phyloP scores from a whole-genome alignment of 2,329 filamentous ascomycete genomes.

The Xylaria sp. region DNA sequence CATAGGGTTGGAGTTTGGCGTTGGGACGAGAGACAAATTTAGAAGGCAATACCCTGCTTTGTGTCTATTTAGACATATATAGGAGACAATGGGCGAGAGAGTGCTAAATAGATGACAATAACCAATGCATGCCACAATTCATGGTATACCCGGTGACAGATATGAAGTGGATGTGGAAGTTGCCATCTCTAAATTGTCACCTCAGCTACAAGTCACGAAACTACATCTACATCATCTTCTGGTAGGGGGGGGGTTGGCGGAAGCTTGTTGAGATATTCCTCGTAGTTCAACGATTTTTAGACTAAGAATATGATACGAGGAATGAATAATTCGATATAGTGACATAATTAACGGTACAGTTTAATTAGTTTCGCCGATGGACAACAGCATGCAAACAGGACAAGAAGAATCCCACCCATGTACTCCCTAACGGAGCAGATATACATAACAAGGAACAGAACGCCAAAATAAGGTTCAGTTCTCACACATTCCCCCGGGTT shows the following conservation, averaged over 20 bases:
- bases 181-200: too few relatives aligned
- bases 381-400: neutral
- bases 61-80: neutral
- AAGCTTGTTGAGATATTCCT: neutral
- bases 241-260: too few relatives aligned
- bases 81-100: neutral
- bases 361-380: slow-evolving; percentile 28
- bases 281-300: neutral
- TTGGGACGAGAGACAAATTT: slow-evolving; percentile 18
- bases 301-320: neutral
- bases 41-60: slow-evolving; percentile 35
- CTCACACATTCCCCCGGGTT: neutral
- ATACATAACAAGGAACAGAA: neutral
- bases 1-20: slow-evolving; percentile 30
- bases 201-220: neutral
- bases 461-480: neutral
- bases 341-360: slow-evolving; percentile 39
- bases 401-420: neutral
- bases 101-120: neutral
- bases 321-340: slow-evolving; percentile 26
- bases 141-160: neutral
- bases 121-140: neutral
- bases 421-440: slow-evolving; percentile 3
- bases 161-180: neutral
- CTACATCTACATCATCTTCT: too few relatives aligned